Percentiles rank a stretch among this genome's conserved stretches.
Evolutionary conservation across 306 rosid genomes (phyloP).

Genomic region (Sicyos baderoa): DNA sequence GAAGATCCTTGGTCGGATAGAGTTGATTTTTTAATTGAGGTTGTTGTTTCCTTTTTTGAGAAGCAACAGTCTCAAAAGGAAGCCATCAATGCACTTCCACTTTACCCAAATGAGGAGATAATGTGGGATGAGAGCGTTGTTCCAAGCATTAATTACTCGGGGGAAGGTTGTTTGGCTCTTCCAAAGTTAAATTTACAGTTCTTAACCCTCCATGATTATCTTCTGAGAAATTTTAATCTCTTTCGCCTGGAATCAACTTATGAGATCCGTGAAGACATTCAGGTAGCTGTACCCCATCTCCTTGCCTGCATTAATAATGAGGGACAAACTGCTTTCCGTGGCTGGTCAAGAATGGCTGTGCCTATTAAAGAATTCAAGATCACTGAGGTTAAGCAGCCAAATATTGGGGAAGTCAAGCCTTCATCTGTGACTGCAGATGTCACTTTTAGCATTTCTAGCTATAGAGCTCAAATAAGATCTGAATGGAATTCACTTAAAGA

Average conservation of each 20-base stretch:
- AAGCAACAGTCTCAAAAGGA: conserved; percentile 94
- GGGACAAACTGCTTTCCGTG: conserved; percentile 85
- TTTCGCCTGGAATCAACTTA: conserved; percentile 96
- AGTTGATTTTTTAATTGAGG: conserved; percentile 88
- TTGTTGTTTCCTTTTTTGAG: conserved; percentile 88
- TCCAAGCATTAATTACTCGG: conserved; percentile 94
- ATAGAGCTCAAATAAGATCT: conserved; percentile 78
- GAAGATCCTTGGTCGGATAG: conserved; percentile 94
- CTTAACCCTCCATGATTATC: conserved; percentile 97
- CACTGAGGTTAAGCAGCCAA: conserved; percentile 78
- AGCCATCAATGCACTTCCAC: conserved; percentile 96
- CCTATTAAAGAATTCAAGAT: conserved; percentile 80
- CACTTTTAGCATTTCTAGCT: conserved; percentile 83
- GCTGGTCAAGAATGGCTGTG: conserved; percentile 99
- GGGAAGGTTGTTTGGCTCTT: conserved; percentile 98
- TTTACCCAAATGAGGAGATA: conserved; percentile 88
- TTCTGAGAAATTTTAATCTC: conserved; percentile 84
- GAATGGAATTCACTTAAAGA: conserved; percentile 97
- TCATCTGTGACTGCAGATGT: conserved; percentile 81
- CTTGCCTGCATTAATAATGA: conserved; percentile 78
- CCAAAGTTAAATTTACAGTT: conserved; percentile 92
- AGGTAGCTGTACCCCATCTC: conserved; percentile 94
- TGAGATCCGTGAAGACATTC: conserved; percentile 97
- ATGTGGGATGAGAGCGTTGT: conserved; percentile 99
- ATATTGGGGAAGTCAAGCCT: conserved; percentile 97